Base-by-base conservation (phyloP, 495 filamentous ascomycete species). In the Talaromyces proteolyticus region DNA sequence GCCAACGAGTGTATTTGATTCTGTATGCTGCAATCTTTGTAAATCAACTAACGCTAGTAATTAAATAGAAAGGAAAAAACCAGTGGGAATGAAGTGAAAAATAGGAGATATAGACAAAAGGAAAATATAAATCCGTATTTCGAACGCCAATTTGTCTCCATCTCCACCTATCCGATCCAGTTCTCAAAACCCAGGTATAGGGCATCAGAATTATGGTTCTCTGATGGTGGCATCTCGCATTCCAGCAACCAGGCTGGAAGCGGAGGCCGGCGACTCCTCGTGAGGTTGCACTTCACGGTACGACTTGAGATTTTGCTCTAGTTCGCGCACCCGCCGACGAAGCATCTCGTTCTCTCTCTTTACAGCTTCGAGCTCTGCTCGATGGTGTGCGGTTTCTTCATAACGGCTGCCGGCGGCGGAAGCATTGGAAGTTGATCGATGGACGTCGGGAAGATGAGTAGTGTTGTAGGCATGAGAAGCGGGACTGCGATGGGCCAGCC, bases 301-400 rank as follows among this genome's bases (percentile, higher is more conserved):
- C n/a, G 62, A 63, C 53, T 64, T 66, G 45, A 69, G 26, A 7
- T 49, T 56, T 14, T 54, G 56, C 57, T 95, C 90, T 24, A 94
- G 66, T 52, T 91, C 88, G 43, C 83, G 76, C 19, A 96, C 80
- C 18, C 88, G 78, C 44, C 76, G 72, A 56, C 84, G 84, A 40
- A 96, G 70, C 34, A 72, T 62, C 49, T 94, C 90, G 58, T 96
- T 96, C 68, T 96, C 91, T 8, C 76, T 70, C 65, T 86, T 89
- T 34, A 85, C 78, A 5, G 66, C 66, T 42, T 95, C 89, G 11
- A 93, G 58, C 59, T 94, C 89, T 42, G 74, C 72, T 37, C 81
- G 77, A 49, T 88, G 84, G 45, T 79, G 74, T 0, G 79, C 74
- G 2, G 78, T 76, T 62, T 94, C 89, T 56, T 92, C 87, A 60